Evolutionary conservation across 1,284 basidiomycete genomes (phyloP), one percentile per base, ranked within the genome.

Genomic region (Melampsora americana): DNA sequence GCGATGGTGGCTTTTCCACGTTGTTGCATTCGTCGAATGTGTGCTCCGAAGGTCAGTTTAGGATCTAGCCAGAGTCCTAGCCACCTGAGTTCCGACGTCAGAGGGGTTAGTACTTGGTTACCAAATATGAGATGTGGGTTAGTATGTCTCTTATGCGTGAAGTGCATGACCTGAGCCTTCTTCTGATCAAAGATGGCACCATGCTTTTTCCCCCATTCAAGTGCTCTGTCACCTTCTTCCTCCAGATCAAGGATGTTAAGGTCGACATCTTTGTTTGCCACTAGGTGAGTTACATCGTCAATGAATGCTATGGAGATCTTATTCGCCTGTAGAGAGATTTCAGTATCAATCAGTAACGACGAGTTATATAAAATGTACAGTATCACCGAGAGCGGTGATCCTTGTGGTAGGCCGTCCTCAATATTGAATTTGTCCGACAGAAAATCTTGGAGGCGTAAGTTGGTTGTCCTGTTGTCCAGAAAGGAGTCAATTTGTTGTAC

Each of bases 321-420:
- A 30, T 50, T 5, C 1, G 46, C 3, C 1, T n/a, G 1, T 3
- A 69, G 16, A 20, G 53, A 60, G 3, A 44, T 14, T 3, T 30
- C n/a, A 32, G 16, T 39, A 9, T 50, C 14, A 35, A 56, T 53
- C 12, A 69, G 39, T 5, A 69, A 30, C 3, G 50, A 23, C 5
- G 53, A 60, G n/a, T 69, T 69, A 32, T 60, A 69, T 1, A 69
- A 20, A n/a, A 69, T 60, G 39, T 69, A 69, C 14, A 69, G 56
- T 1, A 50, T 59, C 3, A 61, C 53, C 16, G 68, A 69, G 5
- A 60, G 39, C 5, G 68, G 68, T n/a, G 68, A 69, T 26, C 68
- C 68, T 26, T 35, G 68, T n/a, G 50, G 68, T 20, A 69, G 53
- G 3, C 68, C 68, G 7, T 61, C 26, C 14, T 30, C 30, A 26